Percentiles rank a stretch among this genome's conserved stretches.
Conservation (phyloP, 371 early-diverging fungal genomes). For the Apophysomyces trapeziformis region DNA sequence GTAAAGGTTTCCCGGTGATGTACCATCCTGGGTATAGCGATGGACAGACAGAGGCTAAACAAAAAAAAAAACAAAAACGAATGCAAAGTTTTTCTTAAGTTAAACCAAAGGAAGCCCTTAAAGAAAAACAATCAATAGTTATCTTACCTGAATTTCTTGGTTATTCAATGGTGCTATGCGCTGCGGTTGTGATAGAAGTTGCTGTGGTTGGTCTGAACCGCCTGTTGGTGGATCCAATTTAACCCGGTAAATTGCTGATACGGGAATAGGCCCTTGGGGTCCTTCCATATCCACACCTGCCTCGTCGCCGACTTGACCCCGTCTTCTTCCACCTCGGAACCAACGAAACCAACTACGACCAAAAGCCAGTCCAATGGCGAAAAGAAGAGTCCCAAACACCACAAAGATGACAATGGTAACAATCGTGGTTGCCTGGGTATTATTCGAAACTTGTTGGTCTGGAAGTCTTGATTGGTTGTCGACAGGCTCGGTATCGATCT, state of each 20-base stretch:
- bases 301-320: conserved; percentile 1
- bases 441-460: not conserved
- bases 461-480: not conserved
- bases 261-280: not conserved
- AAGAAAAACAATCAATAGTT: not conserved
- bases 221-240: not conserved
- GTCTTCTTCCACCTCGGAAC: not conserved
- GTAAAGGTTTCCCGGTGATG: not conserved
- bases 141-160: not conserved
- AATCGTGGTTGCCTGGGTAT: not conserved
- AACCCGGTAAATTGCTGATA: not conserved
- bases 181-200: not conserved
- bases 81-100: not conserved
- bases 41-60: not conserved
- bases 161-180: not conserved
- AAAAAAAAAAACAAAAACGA: not conserved
- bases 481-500: not conserved
- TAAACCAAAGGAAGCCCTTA: too few relatives aligned
- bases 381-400: not conserved
- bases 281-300: not conserved
- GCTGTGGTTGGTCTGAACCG: too few relatives aligned
- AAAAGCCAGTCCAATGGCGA: not conserved
- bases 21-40: not conserved
- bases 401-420: conserved; percentile 2
- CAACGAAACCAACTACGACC: not conserved